Evolutionary conservation across 805 yeast genomes (phyloP), one percentile per base, ranked within the genome.

Genomic region (Ogataea ramenticola): DNA sequence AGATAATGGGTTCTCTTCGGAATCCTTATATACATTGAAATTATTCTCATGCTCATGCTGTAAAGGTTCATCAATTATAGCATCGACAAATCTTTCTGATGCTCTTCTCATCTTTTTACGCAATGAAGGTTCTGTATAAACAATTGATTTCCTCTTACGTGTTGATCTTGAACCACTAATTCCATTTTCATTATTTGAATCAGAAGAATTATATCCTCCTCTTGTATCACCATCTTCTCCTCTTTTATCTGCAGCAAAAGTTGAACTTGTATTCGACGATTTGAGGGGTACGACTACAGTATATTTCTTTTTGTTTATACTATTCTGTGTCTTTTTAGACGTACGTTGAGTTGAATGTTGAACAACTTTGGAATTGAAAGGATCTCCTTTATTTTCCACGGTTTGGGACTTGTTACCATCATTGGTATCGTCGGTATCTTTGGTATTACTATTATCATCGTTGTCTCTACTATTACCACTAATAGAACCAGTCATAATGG

Each of bases 21-120:
- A n/a, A n/a, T n/a, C n/a, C n/a, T n/a, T n/a, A n/a, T n/a, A n/a
- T n/a, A n/a, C n/a, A n/a, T n/a, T n/a, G n/a, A n/a, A n/a, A n/a
- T n/a, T n/a, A n/a, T n/a, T n/a, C n/a, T n/a, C n/a, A n/a, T n/a
- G n/a, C n/a, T n/a, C n/a, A n/a, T n/a, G n/a, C n/a, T n/a, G n/a
- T n/a, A 7, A n/a, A 12, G 9, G 27, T n/a, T 27, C n/a, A 24
- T 60, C 67, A 8, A 61, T 66, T 1, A 81, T 77, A 1, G 89
- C 89, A 58, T 79, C 86, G 3, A 77, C 77, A 37, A 80, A 64
- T 49, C 71, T 70, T 27, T 67, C 82, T 0, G 80, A 68, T 30
- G 77, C 79, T 50, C 91, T 70, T 55, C 95, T 73, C 81, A 82
- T 71, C 56, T 84, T 85, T 15, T 72, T 75, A 34, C 84, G 67